Evolutionary conservation across 2,329 filamentous ascomycete species (phyloP).

Genomic region (Fusarium sp.): DNA sequence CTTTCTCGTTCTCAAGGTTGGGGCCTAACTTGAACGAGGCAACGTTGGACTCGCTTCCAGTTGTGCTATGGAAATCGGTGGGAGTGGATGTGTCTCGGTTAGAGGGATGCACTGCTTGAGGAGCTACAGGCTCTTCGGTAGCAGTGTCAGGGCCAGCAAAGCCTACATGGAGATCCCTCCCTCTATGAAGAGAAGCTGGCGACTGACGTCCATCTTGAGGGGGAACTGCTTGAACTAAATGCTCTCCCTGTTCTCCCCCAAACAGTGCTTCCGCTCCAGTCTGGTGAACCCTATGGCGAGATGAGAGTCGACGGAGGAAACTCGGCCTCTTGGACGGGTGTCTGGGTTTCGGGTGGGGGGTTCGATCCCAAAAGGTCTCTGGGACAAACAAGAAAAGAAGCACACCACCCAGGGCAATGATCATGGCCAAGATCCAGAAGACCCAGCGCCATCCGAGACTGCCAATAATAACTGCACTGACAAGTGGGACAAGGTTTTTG

Average conservation of each 20-base stretch:
- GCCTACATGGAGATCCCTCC: conserved; percentile 66
- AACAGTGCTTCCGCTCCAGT: conserved; percentile 8
- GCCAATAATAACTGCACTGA: conserved; percentile 87
- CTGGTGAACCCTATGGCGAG: conserved; percentile 50
- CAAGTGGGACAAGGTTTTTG: conserved; percentile 89
- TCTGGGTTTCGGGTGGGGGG: conserved; percentile 63
- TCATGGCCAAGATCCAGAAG: conserved; percentile 88
- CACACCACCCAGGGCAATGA: conserved; percentile 77
- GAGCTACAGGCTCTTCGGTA: conserved; percentile 11
- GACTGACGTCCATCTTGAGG: conserved; percentile 24
- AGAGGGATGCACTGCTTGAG: not conserved
- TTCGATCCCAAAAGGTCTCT: conserved; percentile 95
- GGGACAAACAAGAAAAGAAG: conserved; percentile 92
- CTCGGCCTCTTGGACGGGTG: conserved; percentile 57
- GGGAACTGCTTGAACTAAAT: conserved; percentile 67
- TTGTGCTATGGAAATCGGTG: conserved; percentile 13
- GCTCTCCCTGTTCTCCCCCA: conserved; percentile 49
- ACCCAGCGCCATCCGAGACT: conserved; percentile 88
- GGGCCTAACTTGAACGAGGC: conserved; percentile 47
- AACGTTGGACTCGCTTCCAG: conserved; percentile 42
- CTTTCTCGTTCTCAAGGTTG: conserved; percentile 59
- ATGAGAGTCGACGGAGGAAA: conserved; percentile 64
- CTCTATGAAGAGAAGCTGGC: conserved; percentile 27
- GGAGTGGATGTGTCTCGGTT: not conserved
- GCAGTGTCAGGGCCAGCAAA: conserved; percentile 58